Evolutionary conservation across 352 stramenopile species (phyloP).

Genomic region (Peronospora belbahrii): DNA sequence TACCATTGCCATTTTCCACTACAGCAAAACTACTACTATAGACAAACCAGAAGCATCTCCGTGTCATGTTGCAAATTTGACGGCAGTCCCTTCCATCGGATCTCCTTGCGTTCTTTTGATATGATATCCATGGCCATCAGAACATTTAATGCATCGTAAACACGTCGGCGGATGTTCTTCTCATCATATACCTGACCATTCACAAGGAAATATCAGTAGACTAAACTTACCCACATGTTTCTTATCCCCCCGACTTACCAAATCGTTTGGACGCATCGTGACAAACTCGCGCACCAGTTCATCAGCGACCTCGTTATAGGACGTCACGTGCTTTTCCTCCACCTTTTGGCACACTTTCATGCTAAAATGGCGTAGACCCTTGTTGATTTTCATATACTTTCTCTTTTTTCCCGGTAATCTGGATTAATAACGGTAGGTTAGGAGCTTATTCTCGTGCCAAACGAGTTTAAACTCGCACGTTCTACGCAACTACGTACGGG

Average conservation of each 20-base stretch:
- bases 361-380: constrained; percentile 90
- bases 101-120: constrained; percentile 93
- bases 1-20: not conserved
- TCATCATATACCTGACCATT: constrained; percentile 79
- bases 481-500: constrained; percentile 35
- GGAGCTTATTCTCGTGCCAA: not conserved
- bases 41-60: constrained; percentile 70
- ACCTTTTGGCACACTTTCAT: constrained; percentile 96
- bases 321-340: constrained; percentile 92
- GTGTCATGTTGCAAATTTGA: constrained; percentile 83
- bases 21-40: not conserved
- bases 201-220: constrained; percentile 1
- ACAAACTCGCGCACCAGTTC: constrained; percentile 89
- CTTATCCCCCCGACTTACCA: constrained; percentile 21
- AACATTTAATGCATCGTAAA: constrained; percentile 97
- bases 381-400: constrained; percentile 85
- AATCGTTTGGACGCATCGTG: constrained; percentile 75
- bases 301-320: constrained; percentile 93
- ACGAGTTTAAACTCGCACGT: not conserved
- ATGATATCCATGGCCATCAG: constrained; percentile 98
- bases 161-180: constrained; percentile 93
- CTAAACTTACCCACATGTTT: not conserved
- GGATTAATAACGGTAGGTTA: not conserved
- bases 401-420: constrained; percentile 66
- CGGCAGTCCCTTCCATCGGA: constrained; percentile 76